These are phyloP conservation scores for Brasenia schreberi DNA, from an alignment of 164 flowering plant species.

Conservation along the genomic window DNA sequence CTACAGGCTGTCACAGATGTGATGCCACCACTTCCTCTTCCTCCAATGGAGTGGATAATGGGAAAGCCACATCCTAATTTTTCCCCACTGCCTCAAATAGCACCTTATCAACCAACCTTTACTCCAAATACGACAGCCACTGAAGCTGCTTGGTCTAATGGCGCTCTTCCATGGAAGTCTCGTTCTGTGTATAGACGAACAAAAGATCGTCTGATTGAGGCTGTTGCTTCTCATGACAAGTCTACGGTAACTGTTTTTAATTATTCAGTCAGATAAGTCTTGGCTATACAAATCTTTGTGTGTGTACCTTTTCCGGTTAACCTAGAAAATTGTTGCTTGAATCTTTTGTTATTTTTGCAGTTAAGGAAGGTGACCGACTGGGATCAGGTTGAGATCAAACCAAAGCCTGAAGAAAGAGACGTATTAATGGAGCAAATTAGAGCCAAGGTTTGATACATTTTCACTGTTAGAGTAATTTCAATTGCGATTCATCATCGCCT, in stretches of 20 bases:
- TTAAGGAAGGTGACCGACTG: slow-evolving; percentile 62
- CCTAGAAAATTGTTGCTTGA: background rate
- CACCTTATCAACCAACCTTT: slow-evolving; percentile 4
- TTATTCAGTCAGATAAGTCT: background rate
- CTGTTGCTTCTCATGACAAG: slow-evolving; percentile 77
- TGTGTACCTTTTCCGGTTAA: background rate
- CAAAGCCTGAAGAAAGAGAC: slow-evolving; percentile 59
- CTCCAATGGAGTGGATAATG: slow-evolving; percentile 83
- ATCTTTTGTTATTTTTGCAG: slow-evolving; percentile 14
- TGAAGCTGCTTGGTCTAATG: slow-evolving; percentile 5
- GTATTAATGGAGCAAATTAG: slow-evolving; percentile 77
- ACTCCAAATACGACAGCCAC: slow-evolving; percentile 11
- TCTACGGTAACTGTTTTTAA: slow-evolving; percentile 40
- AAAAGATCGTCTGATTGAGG: slow-evolving; percentile 75
- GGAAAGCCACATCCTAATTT: slow-evolving; percentile 38
- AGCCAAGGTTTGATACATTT: slow-evolving; percentile 40
- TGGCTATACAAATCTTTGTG: background rate
- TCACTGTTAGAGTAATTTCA: background rate
- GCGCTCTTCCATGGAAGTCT: background rate
- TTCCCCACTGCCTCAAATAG: slow-evolving; percentile 9
- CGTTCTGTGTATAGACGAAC: slow-evolving; percentile 20
- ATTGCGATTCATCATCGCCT: background rate
- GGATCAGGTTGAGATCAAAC: slow-evolving; percentile 23
- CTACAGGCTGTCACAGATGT: slow-evolving; percentile 18
- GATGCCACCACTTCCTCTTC: slow-evolving; percentile 80